These are phyloP conservation scores for Quercus suber DNA, from an alignment of 306 rosid species.

Conservation along the genomic window DNA sequence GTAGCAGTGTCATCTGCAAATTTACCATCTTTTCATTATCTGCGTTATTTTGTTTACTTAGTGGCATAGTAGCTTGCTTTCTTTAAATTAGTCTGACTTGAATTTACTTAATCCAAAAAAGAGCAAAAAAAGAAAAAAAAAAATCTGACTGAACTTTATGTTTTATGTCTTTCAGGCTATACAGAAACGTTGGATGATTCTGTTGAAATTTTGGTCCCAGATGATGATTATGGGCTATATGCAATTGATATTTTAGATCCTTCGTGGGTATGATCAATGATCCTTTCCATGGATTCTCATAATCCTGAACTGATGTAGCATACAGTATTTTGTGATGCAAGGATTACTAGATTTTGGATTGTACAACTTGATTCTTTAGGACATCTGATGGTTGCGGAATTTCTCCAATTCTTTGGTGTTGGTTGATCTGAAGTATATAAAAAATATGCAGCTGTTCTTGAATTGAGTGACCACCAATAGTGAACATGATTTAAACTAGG, in stretches of 20 bases:
- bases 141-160: neutral
- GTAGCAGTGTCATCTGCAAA: neutral
- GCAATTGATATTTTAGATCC: slow-evolving; percentile 96
- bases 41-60: neutral
- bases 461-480: neutral
- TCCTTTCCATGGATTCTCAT: neutral
- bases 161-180: slow-evolving; percentile 50
- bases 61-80: neutral
- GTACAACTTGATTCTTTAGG: neutral
- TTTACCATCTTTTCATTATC: neutral
- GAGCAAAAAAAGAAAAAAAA: no score
- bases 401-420: neutral
- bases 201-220: slow-evolving; percentile 66
- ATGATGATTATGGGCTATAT: slow-evolving; percentile 73
- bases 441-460: neutral
- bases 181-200: slow-evolving; percentile 60
- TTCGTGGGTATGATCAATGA: slow-evolving; percentile 43
- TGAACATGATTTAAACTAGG: neutral
- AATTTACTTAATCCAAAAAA: neutral
- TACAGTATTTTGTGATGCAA: neutral
- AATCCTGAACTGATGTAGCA: neutral
- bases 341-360: neutral
- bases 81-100: neutral
- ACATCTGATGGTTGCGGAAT: neutral
- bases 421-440: neutral